These are phyloP conservation scores for Podaxis rugospora DNA, from an alignment of 768 basidiomycete genomes.

Conservation along the genomic window DNA sequence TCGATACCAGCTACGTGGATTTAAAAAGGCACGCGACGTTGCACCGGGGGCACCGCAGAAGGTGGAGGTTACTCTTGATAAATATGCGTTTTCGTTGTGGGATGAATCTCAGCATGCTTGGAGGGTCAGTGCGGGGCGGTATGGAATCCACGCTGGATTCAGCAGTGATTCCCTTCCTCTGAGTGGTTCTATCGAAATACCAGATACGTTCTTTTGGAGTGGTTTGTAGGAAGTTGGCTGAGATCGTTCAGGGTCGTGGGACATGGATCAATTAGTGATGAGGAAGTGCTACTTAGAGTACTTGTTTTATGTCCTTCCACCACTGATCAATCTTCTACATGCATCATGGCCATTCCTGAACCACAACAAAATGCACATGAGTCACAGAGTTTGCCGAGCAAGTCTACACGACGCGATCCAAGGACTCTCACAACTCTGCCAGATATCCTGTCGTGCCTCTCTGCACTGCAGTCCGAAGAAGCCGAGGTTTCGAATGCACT, in stretches of 20 bases:
- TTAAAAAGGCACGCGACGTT: constrained; percentile 52
- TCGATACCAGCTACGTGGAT: constrained; percentile 59
- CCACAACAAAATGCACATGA: not conserved
- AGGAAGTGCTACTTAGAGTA: not conserved
- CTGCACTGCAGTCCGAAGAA: constrained; percentile 73
- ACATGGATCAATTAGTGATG: not conserved
- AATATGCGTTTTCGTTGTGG: constrained; percentile 69
- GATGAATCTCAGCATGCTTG: constrained; percentile 40
- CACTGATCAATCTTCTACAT: not conserved
- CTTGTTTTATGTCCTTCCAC: not conserved
- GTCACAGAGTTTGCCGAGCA: not conserved
- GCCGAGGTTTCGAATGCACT: constrained; percentile 71
- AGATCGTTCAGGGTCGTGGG: not conserved
- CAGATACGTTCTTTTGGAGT: constrained; percentile 23
- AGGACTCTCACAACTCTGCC: constrained; percentile 54
- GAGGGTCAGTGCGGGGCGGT: constrained; percentile 47
- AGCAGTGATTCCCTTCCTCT: constrained; percentile 27
- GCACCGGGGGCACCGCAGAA: constrained; percentile 36
- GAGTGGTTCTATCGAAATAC: constrained; percentile 18
- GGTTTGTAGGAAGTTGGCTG: constrained; percentile 21
- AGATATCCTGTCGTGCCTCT: constrained; percentile 72
- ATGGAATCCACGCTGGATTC: constrained; percentile 43
- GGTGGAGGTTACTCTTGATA: constrained; percentile 50
- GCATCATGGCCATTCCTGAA: constrained; percentile 4
- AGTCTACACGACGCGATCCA: constrained; percentile 24